Evolutionary conservation across 371 early-diverging fungal species (phyloP).

Genomic region (Mucor lusitanicus): DNA sequence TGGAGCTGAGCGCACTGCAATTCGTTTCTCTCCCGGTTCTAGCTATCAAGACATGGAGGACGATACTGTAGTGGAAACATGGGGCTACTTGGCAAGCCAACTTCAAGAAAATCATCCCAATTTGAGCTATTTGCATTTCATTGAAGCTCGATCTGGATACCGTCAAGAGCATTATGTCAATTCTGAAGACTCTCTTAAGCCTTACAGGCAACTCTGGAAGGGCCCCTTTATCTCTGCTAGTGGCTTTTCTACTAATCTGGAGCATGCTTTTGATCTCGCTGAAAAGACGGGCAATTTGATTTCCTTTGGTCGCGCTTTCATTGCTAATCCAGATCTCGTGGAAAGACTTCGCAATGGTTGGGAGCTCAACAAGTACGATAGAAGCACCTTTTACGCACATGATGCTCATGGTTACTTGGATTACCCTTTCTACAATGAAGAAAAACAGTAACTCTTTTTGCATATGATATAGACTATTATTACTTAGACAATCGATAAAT

Average conservation of each 20-base stretch:
- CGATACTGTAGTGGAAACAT: constrained; percentile 30
- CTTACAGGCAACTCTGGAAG: constrained; percentile 36
- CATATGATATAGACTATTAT: not conserved
- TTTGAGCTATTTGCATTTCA: constrained; percentile 36
- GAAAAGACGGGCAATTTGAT: constrained; percentile 13
- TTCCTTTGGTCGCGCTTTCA: constrained; percentile 23
- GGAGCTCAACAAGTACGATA: constrained; percentile 16
- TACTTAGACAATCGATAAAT: not conserved
- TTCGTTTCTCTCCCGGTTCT: constrained; percentile 22
- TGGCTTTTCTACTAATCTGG: constrained; percentile 23
- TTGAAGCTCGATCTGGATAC: constrained; percentile 22
- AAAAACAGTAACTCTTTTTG: not conserved
- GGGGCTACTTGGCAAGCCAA: constrained; percentile 21
- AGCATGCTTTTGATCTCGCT: constrained; percentile 12
- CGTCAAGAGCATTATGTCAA: not conserved
- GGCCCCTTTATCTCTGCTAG: constrained; percentile 32
- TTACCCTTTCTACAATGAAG: constrained; percentile 13
- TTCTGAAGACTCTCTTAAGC: constrained; percentile 22
- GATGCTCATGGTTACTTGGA: constrained; percentile 20
- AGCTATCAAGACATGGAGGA: constrained; percentile 31
- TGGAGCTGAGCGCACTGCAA: constrained; percentile 24
- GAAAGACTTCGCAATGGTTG: constrained; percentile 11
- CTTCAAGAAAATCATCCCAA: constrained; percentile 24
- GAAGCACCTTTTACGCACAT: constrained; percentile 21
- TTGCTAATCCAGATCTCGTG: constrained; percentile 31